Base-by-base conservation (phyloP, 129 eudicot genomes). In the Flaveria sonorensis region DNA sequence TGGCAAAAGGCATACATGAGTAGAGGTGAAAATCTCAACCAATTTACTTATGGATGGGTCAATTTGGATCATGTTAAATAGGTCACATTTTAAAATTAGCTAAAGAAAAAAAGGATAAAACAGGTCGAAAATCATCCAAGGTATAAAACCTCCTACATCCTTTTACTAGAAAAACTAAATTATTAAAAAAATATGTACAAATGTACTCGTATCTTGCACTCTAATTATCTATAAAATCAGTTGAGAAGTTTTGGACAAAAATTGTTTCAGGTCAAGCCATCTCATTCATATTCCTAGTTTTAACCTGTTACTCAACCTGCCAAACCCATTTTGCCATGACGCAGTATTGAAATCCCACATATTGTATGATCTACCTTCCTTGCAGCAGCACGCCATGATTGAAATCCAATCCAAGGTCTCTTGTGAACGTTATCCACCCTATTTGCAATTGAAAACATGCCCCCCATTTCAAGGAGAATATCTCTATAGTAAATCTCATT, bases 401-500 rank as follows among this genome's bases (percentile, higher is more conserved):
- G 98, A 85, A 89, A 94, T 26, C 98, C 98, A 73, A 94, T 91
- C 98, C 98, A 91, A 26, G 98, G 97, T 73, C 93, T 77, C 78
- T 84, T 91, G 71, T 94, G 98, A 86, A 94, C 88, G 69, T 91
- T 82, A 73, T 91, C 98, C 72, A 94, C 81, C 69, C 87, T 72
- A 81, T 89, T 87, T 73, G 98, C 98, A 79, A 94, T 84, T 6
- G 98, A 68, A 85, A 94, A 94, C 96, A 94, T 91, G 83, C 98
- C 98, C 65, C 97, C 97, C 74, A 87, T 87, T 87, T 94, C 98
- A 83, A 96, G 90, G 64, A 94, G 96, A 40, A 94, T 79, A 78
- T 91, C 87, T 45, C 96, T 80, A 79, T 82, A 91, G 82, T 77
- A 87, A 52, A 88, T 82, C 61, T 89, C 90, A 74, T 91, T 94